These are phyloP conservation scores for Didymella pinodella DNA, from an alignment of 2,329 filamentous ascomycete genomes.

Conservation along the genomic window DNA sequence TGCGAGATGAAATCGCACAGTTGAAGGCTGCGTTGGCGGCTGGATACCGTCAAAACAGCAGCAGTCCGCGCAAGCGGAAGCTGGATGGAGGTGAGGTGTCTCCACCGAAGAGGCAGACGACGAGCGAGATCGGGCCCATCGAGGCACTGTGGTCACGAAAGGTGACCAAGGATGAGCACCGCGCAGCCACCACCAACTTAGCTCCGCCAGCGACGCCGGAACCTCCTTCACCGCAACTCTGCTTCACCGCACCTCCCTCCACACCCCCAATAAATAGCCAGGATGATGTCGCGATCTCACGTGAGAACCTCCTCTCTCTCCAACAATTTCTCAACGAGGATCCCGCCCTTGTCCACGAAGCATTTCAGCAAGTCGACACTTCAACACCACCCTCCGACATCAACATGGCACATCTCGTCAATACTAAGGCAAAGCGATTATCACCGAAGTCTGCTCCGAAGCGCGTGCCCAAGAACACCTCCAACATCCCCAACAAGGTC, in stretches of 20 bases:
- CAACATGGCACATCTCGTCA: background rate
- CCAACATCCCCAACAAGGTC: slow-evolving; percentile 3
- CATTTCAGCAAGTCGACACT: background rate
- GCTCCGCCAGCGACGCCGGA: background rate
- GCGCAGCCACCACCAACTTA: background rate
- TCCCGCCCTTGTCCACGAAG: background rate
- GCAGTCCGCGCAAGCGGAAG: slow-evolving; percentile 5
- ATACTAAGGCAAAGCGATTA: slow-evolving; percentile 1
- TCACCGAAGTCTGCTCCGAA: background rate
- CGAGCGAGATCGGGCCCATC: slow-evolving; percentile 1
- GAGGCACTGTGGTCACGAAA: slow-evolving; percentile 22
- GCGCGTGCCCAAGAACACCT: background rate
- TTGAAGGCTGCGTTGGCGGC: slow-evolving; percentile 14
- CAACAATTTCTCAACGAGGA: slow-evolving; percentile 1
- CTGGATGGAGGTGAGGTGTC: background rate
- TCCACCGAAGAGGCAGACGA: background rate
- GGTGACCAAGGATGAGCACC: background rate
- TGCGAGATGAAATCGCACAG: slow-evolving; percentile 10
- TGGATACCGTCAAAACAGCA: background rate
- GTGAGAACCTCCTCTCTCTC: slow-evolving; percentile 2
- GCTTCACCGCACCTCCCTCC: background rate
- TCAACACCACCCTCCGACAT: background rate
- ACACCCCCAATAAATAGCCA: background rate
- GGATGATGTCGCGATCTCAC: background rate
- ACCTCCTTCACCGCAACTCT: slow-evolving; percentile 1